These are phyloP conservation scores for Dryadomyces quercus-mongolicae DNA, from an alignment of 2,329 filamentous ascomycete species.

Conservation along the genomic window DNA sequence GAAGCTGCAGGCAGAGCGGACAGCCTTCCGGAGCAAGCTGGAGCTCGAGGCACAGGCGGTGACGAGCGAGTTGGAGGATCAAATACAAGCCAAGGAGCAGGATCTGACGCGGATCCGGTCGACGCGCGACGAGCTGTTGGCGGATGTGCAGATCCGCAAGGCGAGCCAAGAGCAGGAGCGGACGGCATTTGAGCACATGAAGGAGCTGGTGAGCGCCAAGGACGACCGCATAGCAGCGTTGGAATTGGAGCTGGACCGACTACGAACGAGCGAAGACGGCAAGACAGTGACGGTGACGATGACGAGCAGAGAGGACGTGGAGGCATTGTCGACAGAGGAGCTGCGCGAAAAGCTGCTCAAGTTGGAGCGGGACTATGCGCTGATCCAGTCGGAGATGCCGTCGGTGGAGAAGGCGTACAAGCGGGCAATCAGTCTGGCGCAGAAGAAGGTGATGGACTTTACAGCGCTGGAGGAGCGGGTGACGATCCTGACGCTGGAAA, in stretches of 20 bases:
- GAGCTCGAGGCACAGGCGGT: conserved; percentile 67
- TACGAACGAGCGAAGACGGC: conserved; percentile 39
- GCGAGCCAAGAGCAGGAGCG: conserved; percentile 66
- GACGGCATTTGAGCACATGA: conserved; percentile 57
- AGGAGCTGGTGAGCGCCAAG: conserved; percentile 67
- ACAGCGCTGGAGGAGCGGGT: conserved; percentile 66
- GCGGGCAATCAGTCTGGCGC: conserved; percentile 72
- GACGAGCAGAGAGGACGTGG: conserved; percentile 34
- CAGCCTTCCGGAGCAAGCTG: conserved; percentile 66
- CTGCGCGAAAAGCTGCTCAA: conserved; percentile 62
- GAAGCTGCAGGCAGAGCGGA: conserved; percentile 74
- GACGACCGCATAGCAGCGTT: conserved; percentile 70
- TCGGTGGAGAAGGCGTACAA: conserved; percentile 87
- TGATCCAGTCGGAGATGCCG: conserved; percentile 77
- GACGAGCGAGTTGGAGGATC: conserved; percentile 67
- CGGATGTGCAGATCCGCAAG: conserved; percentile 71
- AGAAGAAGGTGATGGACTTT: conserved; percentile 76
- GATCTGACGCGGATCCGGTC: conserved; percentile 80
- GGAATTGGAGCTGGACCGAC: conserved; percentile 68
- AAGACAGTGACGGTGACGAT: conserved; percentile 26
- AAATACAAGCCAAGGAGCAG: conserved; percentile 67
- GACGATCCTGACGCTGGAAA: conserved; percentile 65
- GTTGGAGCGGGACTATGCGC: conserved; percentile 66
- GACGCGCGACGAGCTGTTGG: conserved; percentile 71
- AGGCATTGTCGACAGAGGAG: conserved; percentile 54